Evolutionary conservation across 495 filamentous ascomycete genomes (phyloP), one percentile per base, ranked within the genome.

Genomic region (Aspergillus hancockii): DNA sequence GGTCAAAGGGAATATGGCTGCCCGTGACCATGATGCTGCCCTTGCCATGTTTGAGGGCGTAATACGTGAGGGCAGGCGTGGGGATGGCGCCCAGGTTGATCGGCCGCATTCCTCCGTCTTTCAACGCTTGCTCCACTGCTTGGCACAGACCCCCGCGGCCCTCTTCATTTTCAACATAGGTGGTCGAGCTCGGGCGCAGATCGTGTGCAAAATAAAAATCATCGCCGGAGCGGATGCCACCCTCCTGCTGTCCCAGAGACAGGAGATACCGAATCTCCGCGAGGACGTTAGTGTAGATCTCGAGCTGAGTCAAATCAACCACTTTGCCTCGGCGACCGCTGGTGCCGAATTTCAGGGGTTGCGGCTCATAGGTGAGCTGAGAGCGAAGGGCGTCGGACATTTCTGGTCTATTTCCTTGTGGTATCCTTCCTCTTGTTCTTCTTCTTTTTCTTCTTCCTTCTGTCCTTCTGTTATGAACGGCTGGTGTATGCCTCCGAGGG

Each of bases 1-100:
- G 68, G 47, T 71, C 68, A 51, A 71, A 71, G 1, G 68, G 68
- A 54, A 71, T 71, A 47, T 71, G 68, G 41, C 68, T 71, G 4
- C 68, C 68, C 0, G 66, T 71, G 16, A 71, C 68, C 68, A 71
- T 71, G 52, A 71, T 71, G 34, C 68, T 71, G 8, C 68, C 68
- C 58, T 68, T 71, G 18, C 61, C 63, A 12, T 52, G 51, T 19
- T 63, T 40, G 6, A 71, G 49, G 14, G 68, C 68, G 32, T 60
- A 70, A 25, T 43, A 54, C 0, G 65, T 68, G 8, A 71, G 58
- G 12, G 66, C 66, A 2, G 68, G 68, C 9, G 68, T 71, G n/a
- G 68, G 68, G 22, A 71, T 71, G 8, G 68, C 66, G 23, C 68
- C 68, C 28, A 71, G 60, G 22, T 62, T 68, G 45, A 68, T 57